Conservation (phyloP, 495 filamentous ascomycete species). For the Aspergillus panamensis region DNA sequence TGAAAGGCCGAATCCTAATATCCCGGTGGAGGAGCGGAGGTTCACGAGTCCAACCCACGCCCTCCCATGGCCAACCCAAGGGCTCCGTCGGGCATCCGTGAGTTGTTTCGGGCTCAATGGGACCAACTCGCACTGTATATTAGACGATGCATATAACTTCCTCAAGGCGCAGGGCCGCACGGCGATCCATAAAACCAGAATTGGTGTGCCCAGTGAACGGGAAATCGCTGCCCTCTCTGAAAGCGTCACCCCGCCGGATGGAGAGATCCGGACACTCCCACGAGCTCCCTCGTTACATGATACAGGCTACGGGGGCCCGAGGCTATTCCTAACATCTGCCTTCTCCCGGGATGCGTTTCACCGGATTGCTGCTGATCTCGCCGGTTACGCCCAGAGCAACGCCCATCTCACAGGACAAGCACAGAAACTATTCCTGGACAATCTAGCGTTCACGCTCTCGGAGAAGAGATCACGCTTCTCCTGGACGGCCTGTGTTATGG, state of each 20-base stretch:
- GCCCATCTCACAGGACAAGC: too few relatives aligned
- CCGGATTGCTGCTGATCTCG: too few relatives aligned
- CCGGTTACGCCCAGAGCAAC: too few relatives aligned
- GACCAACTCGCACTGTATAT: constrained; percentile 26
- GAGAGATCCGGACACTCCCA: too few relatives aligned
- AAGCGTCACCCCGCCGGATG: too few relatives aligned
- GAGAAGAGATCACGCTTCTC: background rate
- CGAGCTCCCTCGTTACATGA: too few relatives aligned
- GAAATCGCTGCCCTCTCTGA: too few relatives aligned
- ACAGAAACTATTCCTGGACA: background rate
- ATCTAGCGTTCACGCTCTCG: background rate
- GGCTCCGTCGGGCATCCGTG: too few relatives aligned
- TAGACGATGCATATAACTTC: constrained; percentile 17
- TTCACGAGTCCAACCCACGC: constrained; percentile 1
- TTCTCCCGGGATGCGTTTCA: too few relatives aligned
- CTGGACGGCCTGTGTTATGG: background rate
- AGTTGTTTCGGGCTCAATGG: constrained; percentile 25
- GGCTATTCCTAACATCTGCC: too few relatives aligned
- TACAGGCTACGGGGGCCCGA: too few relatives aligned
- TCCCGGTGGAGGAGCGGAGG: constrained; percentile 13
- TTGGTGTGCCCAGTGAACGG: too few relatives aligned
- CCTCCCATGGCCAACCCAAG: constrained; percentile 14
- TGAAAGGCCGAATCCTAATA: constrained; percentile 40
- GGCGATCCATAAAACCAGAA: background rate
- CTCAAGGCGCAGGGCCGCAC: constrained; percentile 2